phyloP scores from a whole-genome alignment of 352 stramenopile genomes.

The Pythium sukuiense region DNA sequence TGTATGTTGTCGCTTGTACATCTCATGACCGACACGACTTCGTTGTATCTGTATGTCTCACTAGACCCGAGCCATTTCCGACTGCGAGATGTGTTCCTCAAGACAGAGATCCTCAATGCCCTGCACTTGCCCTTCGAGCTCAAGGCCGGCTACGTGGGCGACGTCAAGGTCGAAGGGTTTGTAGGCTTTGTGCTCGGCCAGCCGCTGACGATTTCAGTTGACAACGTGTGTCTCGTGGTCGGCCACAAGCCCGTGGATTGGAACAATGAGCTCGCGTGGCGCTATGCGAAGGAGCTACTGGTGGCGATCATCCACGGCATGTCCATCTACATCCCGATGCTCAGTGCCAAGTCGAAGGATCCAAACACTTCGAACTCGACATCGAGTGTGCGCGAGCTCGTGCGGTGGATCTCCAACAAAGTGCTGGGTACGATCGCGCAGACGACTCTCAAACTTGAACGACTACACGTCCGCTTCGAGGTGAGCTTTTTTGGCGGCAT shows the following conservation, averaged over 20 bases:
- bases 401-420: constrained; percentile 50
- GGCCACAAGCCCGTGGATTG: constrained; percentile 56
- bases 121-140: constrained; percentile 70
- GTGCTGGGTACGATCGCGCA: constrained; percentile 47
- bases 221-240: constrained; percentile 65
- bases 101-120: constrained; percentile 63
- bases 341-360: neutral
- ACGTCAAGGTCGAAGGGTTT: constrained; percentile 63
- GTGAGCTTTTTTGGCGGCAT: constrained; percentile 23
- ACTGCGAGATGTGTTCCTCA: constrained; percentile 61
- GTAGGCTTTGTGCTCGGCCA: constrained; percentile 56
- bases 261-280: constrained; percentile 65
- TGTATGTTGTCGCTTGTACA: neutral
- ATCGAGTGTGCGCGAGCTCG: neutral
- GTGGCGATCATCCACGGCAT: constrained; percentile 60
- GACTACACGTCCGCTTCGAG: constrained; percentile 69
- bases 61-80: constrained; percentile 67
- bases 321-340: neutral
- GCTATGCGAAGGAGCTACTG: constrained; percentile 68
- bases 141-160: constrained; percentile 61
- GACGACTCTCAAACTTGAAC: constrained; percentile 63
- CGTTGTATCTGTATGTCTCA: neutral
- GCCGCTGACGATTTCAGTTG: constrained; percentile 49
- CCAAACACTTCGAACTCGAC: neutral
- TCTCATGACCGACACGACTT: neutral